A percentile compares a stretch with the other conserved stretches of the same genome.
Conservation (phyloP, 305 asterid species). For the Petunia hybrid region DNA sequence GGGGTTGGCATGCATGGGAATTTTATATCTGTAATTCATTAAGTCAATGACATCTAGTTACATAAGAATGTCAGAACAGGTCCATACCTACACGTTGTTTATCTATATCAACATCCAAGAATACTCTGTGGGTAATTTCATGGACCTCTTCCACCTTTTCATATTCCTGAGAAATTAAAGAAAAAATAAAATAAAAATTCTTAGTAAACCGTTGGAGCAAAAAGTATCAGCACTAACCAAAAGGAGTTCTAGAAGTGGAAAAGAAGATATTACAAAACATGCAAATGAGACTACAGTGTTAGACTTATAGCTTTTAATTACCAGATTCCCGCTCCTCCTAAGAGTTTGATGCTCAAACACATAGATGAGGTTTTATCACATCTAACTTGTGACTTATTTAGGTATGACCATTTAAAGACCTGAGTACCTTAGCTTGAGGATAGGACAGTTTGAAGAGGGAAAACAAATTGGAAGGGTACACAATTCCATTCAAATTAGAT, state of each 20-base stretch:
- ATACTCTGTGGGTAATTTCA: slow-evolving; percentile 82
- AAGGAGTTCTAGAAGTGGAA: slow-evolving; percentile 9
- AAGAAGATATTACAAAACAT: not conserved
- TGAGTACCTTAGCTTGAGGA: not conserved
- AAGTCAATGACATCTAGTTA: not conserved
- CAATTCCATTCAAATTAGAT: not conserved
- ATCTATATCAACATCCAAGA: slow-evolving; percentile 89
- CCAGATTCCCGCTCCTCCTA: not conserved
- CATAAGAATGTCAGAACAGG: not conserved
- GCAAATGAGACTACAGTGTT: not conserved
- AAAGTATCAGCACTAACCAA: not conserved
- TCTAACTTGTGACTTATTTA: not conserved
- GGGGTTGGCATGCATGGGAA: not conserved
- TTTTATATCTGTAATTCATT: not conserved
- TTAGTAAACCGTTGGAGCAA: not conserved
- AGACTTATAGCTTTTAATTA: not conserved
- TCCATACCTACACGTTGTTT: slow-evolving; percentile 76
- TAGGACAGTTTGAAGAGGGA: not conserved
- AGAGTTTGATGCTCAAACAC: not conserved
- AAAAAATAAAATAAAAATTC: not conserved
- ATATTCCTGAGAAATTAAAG: slow-evolving; percentile 51
- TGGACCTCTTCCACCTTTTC: slow-evolving; percentile 63
- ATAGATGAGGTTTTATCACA: not conserved
- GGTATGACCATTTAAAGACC: not conserved
- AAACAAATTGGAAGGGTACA: not conserved